A percentile compares a stretch with the other conserved stretches of the same genome.
Evolutionary conservation across 306 rosid species (phyloP).

Genomic region (Trifolium repens): DNA sequence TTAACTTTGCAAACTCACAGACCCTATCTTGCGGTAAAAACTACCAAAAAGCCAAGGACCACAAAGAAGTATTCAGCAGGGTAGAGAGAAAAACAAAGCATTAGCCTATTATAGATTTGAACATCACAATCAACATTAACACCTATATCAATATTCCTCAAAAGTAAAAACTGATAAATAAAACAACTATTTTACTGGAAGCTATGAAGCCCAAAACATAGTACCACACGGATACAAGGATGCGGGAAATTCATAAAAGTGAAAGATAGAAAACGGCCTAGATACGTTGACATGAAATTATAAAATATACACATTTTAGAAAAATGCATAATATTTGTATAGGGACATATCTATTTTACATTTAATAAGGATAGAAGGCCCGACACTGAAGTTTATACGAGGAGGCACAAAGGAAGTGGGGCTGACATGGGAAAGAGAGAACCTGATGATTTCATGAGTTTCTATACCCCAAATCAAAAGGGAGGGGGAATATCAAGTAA

Average conservation of each 20-base stretch:
- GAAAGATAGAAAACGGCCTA: neutral
- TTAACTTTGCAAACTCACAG: constrained; percentile 93
- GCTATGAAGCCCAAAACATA: neutral
- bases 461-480: no score
- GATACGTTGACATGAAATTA: neutral
- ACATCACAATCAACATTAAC: constrained; percentile 7
- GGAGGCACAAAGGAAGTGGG: neutral
- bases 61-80: constrained; percentile 13
- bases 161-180: neutral
- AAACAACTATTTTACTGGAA: neutral
- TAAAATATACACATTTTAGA: constrained; percentile 4
- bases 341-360: neutral
- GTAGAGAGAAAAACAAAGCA: constrained; percentile 3
- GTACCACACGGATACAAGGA: neutral
- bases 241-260: neutral
- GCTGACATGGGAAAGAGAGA: neutral
- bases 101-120: constrained; percentile 22
- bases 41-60: constrained; percentile 49
- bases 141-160: constrained; percentile 19
- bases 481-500: no score
- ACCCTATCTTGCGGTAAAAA: constrained; percentile 96
- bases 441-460: no score
- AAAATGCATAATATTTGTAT: neutral
- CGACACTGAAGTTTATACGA: neutral
- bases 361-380: neutral